A percentile compares a stretch with the other conserved stretches of the same genome.
Evolutionary conservation across 306 rosid species (phyloP).

Genomic region (Fragaria vesca): DNA sequence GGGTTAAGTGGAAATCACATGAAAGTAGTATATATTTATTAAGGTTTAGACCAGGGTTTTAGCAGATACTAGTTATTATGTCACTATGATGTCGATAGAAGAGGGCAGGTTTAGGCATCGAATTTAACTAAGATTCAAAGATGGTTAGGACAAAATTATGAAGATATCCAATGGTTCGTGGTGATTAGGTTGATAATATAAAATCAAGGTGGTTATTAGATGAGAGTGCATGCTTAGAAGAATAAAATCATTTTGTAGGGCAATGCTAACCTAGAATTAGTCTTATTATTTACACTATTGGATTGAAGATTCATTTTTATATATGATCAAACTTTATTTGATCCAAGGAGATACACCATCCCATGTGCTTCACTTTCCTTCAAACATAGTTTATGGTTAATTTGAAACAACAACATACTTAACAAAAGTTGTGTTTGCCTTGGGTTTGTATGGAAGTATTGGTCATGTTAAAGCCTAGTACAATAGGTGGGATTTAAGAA

Average conservation of each 20-base stretch:
- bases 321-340: slow-evolving; percentile 28
- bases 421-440: slow-evolving; percentile 31
- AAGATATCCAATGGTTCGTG: slow-evolving; percentile 24
- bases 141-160: slow-evolving; percentile 9
- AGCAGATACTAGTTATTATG: neutral
- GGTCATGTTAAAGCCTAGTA: slow-evolving; percentile 27
- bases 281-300: slow-evolving; percentile 27
- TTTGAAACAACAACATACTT: neutral
- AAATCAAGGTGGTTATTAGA: slow-evolving; percentile 34
- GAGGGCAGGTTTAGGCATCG: neutral
- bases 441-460: slow-evolving; percentile 24
- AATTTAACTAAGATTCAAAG: slow-evolving; percentile 8
- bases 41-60: no score
- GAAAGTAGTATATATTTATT: neutral
- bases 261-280: slow-evolving; percentile 39
- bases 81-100: slow-evolving; percentile 28
- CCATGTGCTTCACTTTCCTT: slow-evolving; percentile 66
- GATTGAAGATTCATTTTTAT: slow-evolving; percentile 19
- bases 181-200: slow-evolving; percentile 29
- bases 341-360: slow-evolving; percentile 44
- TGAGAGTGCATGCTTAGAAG: slow-evolving; percentile 47
- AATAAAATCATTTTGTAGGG: slow-evolving; percentile 54
- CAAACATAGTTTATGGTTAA: slow-evolving; percentile 23
- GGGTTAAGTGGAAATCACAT: neutral
- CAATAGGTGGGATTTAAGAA: slow-evolving; percentile 19